Conservation (phyloP, 2,329 filamentous ascomycete genomes). For the Pseudogymnoascus sp. region DNA sequence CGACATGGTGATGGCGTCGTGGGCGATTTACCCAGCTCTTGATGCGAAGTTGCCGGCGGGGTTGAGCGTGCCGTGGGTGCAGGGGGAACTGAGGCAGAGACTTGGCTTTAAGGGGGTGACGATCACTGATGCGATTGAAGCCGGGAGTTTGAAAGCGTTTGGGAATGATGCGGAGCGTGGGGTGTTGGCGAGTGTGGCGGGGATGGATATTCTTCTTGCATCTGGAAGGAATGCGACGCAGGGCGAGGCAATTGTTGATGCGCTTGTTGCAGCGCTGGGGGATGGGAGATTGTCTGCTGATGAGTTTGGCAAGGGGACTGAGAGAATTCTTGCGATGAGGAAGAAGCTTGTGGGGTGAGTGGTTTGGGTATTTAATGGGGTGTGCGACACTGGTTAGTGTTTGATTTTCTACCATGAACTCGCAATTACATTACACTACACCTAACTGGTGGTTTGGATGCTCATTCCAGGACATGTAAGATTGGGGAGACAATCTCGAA, state of each 20-base stretch:
- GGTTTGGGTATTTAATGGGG: neutral
- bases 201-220: slow-evolving; percentile 27
- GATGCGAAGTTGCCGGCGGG: slow-evolving; percentile 23
- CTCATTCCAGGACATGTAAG: neutral
- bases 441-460: neutral
- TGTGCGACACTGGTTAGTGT: neutral
- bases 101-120: slow-evolving; percentile 25
- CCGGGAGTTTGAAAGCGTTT: slow-evolving; percentile 20
- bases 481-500: neutral
- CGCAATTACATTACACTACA: neutral
- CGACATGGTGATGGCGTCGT: slow-evolving; percentile 27
- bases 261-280: neutral
- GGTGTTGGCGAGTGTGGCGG: slow-evolving; percentile 23
- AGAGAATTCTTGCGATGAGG: neutral
- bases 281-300: neutral
- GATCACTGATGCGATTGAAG: slow-evolving; percentile 28
- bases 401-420: neutral
- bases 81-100: slow-evolving; percentile 21
- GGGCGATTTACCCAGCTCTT: slow-evolving; percentile 26
- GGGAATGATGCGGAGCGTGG: slow-evolving; percentile 20
- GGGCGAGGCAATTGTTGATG: slow-evolving; percentile 15
- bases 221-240: slow-evolving; percentile 24
- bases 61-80: slow-evolving; percentile 22
- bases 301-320: neutral
- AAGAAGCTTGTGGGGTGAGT: neutral